Evolutionary conservation across 148 eudicot species (phyloP).

Genomic region (Rhododendron mucronatum): DNA sequence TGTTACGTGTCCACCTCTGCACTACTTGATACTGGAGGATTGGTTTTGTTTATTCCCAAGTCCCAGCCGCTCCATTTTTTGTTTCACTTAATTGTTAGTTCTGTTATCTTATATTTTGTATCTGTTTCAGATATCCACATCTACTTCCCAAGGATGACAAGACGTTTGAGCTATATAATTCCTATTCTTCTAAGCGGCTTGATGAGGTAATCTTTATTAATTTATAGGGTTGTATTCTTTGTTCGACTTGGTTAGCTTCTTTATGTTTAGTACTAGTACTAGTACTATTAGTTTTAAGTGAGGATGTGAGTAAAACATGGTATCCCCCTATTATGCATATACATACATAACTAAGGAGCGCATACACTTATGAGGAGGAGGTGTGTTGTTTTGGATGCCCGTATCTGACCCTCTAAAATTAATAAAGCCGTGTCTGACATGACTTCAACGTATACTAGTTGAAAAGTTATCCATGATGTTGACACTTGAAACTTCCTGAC

Average conservation of each 20-base stretch:
- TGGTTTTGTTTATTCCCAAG: background rate
- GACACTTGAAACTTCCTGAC: background rate
- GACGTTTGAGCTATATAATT: slow-evolving; percentile 68
- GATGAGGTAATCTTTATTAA: slow-evolving; percentile 63
- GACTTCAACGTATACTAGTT: background rate
- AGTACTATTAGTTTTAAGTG: background rate
- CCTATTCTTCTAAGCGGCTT: slow-evolving; percentile 65
- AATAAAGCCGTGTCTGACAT: background rate
- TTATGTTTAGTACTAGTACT: background rate
- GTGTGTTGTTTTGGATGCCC: background rate
- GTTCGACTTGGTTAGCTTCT: background rate
- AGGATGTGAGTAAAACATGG: background rate
- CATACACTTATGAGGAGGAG: background rate
- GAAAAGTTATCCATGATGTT: background rate
- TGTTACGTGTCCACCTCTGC: background rate
- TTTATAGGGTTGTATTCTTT: background rate
- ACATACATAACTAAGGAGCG: background rate
- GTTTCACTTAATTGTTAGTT: slow-evolving; percentile 1
- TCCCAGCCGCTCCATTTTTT: background rate
- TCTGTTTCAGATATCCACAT: slow-evolving; percentile 72
- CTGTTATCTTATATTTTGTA: background rate
- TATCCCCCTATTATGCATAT: background rate
- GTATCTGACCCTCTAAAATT: background rate
- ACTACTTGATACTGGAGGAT: background rate
- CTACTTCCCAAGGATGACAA: slow-evolving; percentile 91